Evolutionary conservation across 305 asterid species (phyloP), one percentile per base, ranked within the genome.

Genomic region (Euphrasia arctica): DNA sequence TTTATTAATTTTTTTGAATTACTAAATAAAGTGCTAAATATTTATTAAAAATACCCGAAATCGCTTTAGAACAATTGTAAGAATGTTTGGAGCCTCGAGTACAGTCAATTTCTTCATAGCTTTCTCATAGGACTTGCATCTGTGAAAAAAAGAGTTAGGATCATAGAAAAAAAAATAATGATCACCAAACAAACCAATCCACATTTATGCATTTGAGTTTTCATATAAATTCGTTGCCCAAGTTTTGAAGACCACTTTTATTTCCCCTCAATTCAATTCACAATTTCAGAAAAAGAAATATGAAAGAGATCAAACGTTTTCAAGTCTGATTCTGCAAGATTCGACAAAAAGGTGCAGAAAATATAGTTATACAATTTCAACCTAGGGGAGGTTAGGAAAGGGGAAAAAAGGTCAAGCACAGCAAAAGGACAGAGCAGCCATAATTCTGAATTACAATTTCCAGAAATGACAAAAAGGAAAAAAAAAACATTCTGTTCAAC

Each of bases 101-200:
- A 83, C 69, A 0, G 80, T 72, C 74, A 83, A 63, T 72, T 72
- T 78, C 82, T 83, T 83, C 78, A 73, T 79, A 45, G 90, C 90
- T 72, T 77, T 79, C 75, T 81, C 80, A 66, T 83, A 81, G 22
- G 90, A 79, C 76, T 81, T 81, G 15, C 90, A 83, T 67, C 87
- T 83, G 78, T 65, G 59, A 74, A 27, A 14, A 48, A 54, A 68
- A 31, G 59, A 13, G 54, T 27, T 51, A 60, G 42, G 29, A 32
- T 5, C 56, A 12, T 58, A 48, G 15, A 64, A 71, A 67, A 13
- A 60, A 60, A 41, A 31, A 10, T 47, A 55, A 68, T 54, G 42
- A 65, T 60, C 63, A 47, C 54, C 13, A 55, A 32, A 27, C 47
- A 13, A 72, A 60, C 52, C 8, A 51, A 63, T 63, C 36, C 54